Conservation (phyloP, 208 protist genomes). For the Trypanosoma conorhini region DNA sequence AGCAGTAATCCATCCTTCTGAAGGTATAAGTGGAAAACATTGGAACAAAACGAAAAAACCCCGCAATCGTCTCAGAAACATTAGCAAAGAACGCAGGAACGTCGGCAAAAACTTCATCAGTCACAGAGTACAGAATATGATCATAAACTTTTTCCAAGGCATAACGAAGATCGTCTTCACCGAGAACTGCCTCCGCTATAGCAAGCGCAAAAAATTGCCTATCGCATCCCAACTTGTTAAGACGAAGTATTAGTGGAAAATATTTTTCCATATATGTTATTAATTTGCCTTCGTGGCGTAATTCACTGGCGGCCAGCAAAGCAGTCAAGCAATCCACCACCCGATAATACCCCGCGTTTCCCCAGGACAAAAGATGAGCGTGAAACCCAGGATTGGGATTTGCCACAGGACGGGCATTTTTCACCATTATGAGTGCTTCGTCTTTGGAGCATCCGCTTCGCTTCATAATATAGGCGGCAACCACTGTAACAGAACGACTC, state of each 20-base stretch:
- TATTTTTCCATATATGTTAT: constrained; percentile 34
- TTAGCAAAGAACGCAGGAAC: constrained; percentile 81
- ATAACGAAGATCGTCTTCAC: constrained; percentile 20
- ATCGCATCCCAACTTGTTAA: constrained; percentile 55
- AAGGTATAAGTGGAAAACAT: constrained; percentile 9
- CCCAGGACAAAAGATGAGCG: constrained; percentile 64
- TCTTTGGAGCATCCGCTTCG: constrained; percentile 41
- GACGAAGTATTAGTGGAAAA: constrained; percentile 43
- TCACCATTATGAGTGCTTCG: constrained; percentile 62
- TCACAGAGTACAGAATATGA: constrained; percentile 40
- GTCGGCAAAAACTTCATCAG: constrained; percentile 72
- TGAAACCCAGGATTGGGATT: constrained; percentile 82
- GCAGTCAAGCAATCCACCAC: constrained; percentile 61
- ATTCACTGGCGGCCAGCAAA: constrained; percentile 42
- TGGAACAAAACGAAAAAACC: constrained; percentile 39
- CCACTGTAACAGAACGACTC: constrained; percentile 78
- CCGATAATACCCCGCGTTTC: constrained; percentile 42
- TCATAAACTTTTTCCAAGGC: constrained; percentile 46
- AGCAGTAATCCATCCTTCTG: constrained; percentile 13
- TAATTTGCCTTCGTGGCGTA: constrained; percentile 40
- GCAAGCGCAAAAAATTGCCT: constrained; percentile 65
- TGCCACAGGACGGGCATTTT: constrained; percentile 50
- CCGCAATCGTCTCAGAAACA: constrained; percentile 63
- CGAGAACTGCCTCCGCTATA: constrained; percentile 18
- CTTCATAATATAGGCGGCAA: constrained; percentile 88